A percentile compares a stretch with the other conserved stretches of the same genome.
phyloP scores from a whole-genome alignment of 2,329 filamentous ascomycete genomes.

The Neurospora crassa region DNA sequence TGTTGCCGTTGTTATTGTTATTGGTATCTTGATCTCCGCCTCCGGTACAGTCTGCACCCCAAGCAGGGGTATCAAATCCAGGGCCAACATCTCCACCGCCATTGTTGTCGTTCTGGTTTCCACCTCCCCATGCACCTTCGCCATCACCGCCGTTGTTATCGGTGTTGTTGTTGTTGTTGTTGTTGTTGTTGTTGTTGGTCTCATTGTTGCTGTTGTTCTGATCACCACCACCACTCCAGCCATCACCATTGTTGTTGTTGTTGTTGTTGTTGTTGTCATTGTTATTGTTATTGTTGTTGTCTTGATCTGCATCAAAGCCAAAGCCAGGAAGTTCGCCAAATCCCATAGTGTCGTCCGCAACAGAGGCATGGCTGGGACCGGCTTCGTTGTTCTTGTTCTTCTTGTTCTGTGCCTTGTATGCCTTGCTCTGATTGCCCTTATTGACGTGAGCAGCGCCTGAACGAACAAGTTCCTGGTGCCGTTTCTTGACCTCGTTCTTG shows the following conservation, averaged over 20 bases:
- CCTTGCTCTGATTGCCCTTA: neutral
- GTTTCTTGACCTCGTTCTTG: conserved; percentile 4
- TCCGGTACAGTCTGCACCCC: neutral
- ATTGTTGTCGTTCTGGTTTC: neutral
- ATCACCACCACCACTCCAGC: neutral
- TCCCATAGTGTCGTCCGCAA: neutral
- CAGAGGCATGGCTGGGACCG: neutral
- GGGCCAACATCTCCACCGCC: neutral
- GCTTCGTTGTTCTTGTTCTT: neutral
- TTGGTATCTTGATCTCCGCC: neutral
- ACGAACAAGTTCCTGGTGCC: conserved; percentile 1
- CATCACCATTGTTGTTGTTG: neutral
- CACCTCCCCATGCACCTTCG: neutral
- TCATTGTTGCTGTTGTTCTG: neutral
- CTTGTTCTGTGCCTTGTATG: neutral
- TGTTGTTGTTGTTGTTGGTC: neutral
- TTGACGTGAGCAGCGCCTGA: neutral
- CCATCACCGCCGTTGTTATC: neutral
- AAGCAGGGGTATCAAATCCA: neutral
- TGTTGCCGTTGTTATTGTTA: neutral
- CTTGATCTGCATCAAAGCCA: neutral
- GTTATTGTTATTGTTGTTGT: neutral
- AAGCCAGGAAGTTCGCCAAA: neutral
- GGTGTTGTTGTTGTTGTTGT: neutral
- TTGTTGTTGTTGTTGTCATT: too few species aligned